Evolutionary conservation across 202 grass and related monocot genomes (phyloP).

Genomic region (Thinopyrum obtusiflorum): DNA sequence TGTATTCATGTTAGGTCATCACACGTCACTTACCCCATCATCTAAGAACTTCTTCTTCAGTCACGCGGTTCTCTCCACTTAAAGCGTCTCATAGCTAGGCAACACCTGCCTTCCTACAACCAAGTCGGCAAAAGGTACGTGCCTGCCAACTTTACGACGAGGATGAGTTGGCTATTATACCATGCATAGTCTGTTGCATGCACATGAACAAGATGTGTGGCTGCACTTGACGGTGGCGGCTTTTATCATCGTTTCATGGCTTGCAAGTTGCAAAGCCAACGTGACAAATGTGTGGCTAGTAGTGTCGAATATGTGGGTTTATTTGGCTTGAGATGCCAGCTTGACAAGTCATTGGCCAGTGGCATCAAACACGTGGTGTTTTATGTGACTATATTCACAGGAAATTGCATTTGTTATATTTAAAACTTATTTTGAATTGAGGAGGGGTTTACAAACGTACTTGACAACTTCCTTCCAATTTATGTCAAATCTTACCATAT

Average conservation of each 20-base stretch:
- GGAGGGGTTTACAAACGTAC: neutral
- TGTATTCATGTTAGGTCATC: too few species aligned
- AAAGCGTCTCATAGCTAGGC: neutral
- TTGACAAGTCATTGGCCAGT: neutral
- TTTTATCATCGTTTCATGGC: too few species aligned
- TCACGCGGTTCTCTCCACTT: neutral
- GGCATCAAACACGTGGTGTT: neutral
- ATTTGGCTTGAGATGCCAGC: neutral
- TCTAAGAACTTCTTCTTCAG: too few species aligned
- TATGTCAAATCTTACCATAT: neutral
- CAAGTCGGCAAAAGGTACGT: neutral
- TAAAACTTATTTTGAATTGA: neutral
- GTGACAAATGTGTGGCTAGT: neutral
- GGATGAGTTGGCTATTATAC: neutral
- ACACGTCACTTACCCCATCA: too few species aligned
- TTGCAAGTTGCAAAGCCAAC: too few species aligned
- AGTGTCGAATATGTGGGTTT: neutral
- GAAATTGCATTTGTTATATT: neutral
- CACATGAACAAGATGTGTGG: too few species aligned
- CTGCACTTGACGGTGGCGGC: too few species aligned
- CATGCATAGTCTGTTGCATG: too few species aligned
- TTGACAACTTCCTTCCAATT: neutral
- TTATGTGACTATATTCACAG: neutral
- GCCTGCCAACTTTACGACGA: neutral
- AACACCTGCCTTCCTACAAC: accelerated